Evolutionary conservation across 345 rosid genomes (phyloP), one percentile per base, ranked within the genome.

Genomic region (Eucalyptus virginea): DNA sequence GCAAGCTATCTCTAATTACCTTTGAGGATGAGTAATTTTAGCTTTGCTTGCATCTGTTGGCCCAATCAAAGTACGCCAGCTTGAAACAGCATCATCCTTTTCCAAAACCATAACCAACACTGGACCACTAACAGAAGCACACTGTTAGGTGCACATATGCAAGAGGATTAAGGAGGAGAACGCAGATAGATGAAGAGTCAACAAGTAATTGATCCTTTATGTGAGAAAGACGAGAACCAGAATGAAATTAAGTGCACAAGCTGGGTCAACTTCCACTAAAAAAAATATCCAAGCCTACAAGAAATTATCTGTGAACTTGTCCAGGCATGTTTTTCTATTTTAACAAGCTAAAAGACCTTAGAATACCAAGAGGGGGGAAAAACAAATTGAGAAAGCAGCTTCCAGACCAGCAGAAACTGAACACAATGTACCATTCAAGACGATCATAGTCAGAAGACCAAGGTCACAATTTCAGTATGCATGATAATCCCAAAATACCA

Each of bases 61-160:
- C 58, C 97, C 98, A 89, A 97, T 96, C 81, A 97, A 91, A 88
- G 90, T 88, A 89, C 98, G 99, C 99, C 99, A 97, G 86, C 94
- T 92, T 91, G 94, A 90, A 95, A 97, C 91, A 2, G 97, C 99
- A 91, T 96, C 92, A 90, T 92, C 91, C 92, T 95, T 97, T 94
- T 95, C 97, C 93, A 97, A 91, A 86, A 96, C 92, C 96, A 97
- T 95, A 72, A 94, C 94, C 89, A 96, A 88, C 87, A 95, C 96
- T 28, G 98, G 98, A 92, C 96, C 99, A 93, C 99, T 93, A 90
- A 72, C 17, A 87, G 44, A 72, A 80, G 48, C 86, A 49, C 67
- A 87, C 37, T n/a, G 34, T 87, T 47, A 88, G 69, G 65, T n/a
- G 51, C 34, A 65, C 80, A 62, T 30, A 81, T 80, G 44, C 89